Conservation (phyloP, 805 yeast genomes). For the Metschnikowia lochheadii region DNA sequence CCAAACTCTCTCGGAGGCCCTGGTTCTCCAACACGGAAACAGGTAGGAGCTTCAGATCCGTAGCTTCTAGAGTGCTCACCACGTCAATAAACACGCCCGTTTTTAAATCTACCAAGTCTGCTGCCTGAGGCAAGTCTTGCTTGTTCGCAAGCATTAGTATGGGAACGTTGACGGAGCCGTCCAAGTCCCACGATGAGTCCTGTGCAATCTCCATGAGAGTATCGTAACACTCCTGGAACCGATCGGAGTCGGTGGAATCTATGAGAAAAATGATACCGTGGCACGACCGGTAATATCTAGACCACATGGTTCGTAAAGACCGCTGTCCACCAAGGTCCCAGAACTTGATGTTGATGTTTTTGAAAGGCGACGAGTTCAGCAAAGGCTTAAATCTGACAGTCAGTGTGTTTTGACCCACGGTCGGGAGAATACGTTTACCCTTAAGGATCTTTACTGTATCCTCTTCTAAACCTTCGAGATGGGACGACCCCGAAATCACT, state of each 20-base stretch:
- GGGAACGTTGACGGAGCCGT: conserved; percentile 60
- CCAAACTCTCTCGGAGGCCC: conserved; percentile 82
- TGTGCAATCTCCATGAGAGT: conserved; percentile 49
- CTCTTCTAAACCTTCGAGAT: conserved; percentile 13
- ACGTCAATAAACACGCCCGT: conserved; percentile 76
- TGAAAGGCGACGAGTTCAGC: conserved; percentile 31
- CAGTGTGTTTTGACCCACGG: conserved; percentile 87
- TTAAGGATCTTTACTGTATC: conserved; percentile 26
- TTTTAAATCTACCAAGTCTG: conserved; percentile 54
- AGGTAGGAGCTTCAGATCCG: conserved; percentile 87
- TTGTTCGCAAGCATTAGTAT: conserved; percentile 93
- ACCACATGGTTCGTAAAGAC: conserved; percentile 81
- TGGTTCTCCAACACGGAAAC: conserved; percentile 80
- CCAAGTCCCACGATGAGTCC: conserved; percentile 39
- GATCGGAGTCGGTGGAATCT: conserved; percentile 80
- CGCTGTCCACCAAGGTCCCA: conserved; percentile 98
- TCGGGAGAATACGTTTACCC: conserved; percentile 71
- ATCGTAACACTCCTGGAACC: conserved; percentile 78
- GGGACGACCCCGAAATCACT: conserved; percentile 10
- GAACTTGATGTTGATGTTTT: conserved; percentile 59
- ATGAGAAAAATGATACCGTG: conserved; percentile 92
- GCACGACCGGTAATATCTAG: conserved; percentile 75
- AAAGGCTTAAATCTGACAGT: conserved; percentile 28
- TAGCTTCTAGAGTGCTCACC: conserved; percentile 81
- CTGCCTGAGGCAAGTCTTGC: conserved; percentile 63